Conservation (phyloP, 192 early-diverging fungal genomes). For the Spizellomyces sp. region DNA sequence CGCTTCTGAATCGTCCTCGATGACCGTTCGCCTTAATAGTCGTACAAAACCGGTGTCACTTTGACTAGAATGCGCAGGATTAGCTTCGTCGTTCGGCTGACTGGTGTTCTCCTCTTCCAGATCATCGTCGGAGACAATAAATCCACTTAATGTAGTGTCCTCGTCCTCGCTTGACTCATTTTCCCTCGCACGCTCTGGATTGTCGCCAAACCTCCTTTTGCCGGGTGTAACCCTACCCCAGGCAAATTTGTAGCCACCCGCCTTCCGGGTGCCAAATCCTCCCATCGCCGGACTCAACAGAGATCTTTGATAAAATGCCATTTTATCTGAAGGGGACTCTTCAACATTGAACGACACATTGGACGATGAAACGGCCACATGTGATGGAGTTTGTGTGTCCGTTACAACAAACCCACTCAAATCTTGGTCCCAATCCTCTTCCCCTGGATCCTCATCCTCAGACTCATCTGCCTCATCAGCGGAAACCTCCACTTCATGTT, state of each 20-base stretch:
- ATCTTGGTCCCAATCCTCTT: conserved; percentile 26
- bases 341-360: conserved; percentile 5
- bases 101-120: conserved; percentile 21
- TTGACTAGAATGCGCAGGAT: background rate
- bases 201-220: background rate
- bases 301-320: conserved; percentile 31
- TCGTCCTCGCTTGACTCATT: conserved; percentile 22
- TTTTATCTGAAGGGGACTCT: conserved; percentile 9
- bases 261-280: conserved; percentile 10
- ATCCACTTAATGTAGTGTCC: conserved; percentile 32
- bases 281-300: conserved; percentile 30
- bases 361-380: background rate
- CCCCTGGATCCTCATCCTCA: conserved; percentile 10
- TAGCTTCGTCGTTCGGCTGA: background rate
- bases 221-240: conserved; percentile 24
- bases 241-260: conserved; percentile 20
- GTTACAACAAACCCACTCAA: conserved; percentile 38
- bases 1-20: background rate
- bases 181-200: conserved; percentile 12
- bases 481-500: background rate
- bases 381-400: conserved; percentile 9
- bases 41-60: background rate
- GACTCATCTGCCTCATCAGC: background rate
- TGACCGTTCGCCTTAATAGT: background rate
- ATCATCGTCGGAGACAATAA: conserved; percentile 50